phyloP scores from a whole-genome alignment of 2,329 filamentous ascomycete species.

The Microsporum canis region DNA sequence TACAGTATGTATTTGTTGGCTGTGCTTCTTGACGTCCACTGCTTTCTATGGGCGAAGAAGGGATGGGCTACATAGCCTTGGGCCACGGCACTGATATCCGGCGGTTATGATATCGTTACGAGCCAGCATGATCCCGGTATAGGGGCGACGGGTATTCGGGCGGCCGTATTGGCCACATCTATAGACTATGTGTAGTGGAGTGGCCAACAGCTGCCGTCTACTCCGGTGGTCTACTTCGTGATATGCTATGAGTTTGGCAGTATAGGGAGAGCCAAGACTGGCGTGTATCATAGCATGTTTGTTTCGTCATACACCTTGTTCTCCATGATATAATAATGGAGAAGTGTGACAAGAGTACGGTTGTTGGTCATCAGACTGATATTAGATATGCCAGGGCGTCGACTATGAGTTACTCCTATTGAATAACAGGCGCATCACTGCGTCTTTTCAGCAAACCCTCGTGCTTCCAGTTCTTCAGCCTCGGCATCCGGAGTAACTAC shows the following conservation, averaged over 20 bases:
- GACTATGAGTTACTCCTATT: not conserved
- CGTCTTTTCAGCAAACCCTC: constrained; percentile 44
- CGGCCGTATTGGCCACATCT: too few species aligned
- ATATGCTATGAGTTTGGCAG: not conserved
- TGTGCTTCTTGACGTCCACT: too few species aligned
- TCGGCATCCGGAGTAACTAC: constrained; percentile 41
- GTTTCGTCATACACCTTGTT: not conserved
- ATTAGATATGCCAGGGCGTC: not conserved
- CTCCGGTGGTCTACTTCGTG: not conserved
- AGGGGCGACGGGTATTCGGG: too few species aligned
- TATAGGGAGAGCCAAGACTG: not conserved
- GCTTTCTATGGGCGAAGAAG: too few species aligned
- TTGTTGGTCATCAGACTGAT: not conserved
- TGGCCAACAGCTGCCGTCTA: not conserved
- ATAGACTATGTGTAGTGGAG: too few species aligned
- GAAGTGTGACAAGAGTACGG: not conserved
- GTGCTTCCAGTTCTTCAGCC: constrained; percentile 42
- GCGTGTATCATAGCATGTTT: not conserved
- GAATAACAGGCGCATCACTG: not conserved
- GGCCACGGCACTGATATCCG: too few species aligned
- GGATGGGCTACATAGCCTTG: too few species aligned
- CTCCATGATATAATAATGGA: too few species aligned
- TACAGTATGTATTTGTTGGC: too few species aligned
- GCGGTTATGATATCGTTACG: too few species aligned
- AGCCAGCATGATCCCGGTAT: too few species aligned